Evolutionary conservation across 768 basidiomycete genomes (phyloP).

Genomic region (Kwoniella sp.): DNA sequence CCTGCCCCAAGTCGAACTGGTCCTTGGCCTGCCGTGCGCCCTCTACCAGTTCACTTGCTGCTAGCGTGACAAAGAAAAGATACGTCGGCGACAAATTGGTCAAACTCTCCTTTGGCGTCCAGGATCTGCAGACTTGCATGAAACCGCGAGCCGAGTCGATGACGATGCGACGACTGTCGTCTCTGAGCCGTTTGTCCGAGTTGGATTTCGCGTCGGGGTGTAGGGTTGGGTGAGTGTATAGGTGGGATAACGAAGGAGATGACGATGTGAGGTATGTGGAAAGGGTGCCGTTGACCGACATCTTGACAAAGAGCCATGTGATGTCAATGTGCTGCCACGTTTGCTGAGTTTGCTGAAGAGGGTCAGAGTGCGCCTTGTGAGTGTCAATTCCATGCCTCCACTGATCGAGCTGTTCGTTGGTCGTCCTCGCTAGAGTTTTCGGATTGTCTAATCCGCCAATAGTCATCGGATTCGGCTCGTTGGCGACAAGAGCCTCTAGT

Average conservation of each 20-base stretch:
- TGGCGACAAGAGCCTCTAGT: background rate
- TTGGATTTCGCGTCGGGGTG: slow-evolving; percentile 2
- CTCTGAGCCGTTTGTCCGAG: slow-evolving; percentile 17
- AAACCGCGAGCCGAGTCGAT: slow-evolving; percentile 23
- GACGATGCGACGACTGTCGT: slow-evolving; percentile 11
- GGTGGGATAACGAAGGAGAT: background rate
- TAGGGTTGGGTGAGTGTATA: background rate
- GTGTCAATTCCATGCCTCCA: slow-evolving; percentile 6
- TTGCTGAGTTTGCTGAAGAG: background rate
- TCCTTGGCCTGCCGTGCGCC: background rate
- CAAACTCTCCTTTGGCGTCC: slow-evolving; percentile 23
- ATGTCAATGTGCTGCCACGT: slow-evolving; percentile 16
- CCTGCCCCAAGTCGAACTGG: background rate
- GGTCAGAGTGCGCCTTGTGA: background rate
- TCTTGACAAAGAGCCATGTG: slow-evolving; percentile 13
- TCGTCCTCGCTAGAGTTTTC: background rate
- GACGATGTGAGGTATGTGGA: slow-evolving; percentile 14
- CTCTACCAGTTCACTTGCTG: slow-evolving; percentile 15
- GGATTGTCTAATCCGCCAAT: background rate
- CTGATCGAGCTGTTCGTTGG: background rate
- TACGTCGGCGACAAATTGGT: slow-evolving; percentile 31
- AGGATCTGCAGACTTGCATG: slow-evolving; percentile 23
- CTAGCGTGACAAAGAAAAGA: slow-evolving; percentile 19
- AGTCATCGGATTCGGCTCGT: background rate
- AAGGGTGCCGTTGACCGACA: slow-evolving; percentile 13